Evolutionary conservation across 768 basidiomycete species (phyloP).

Genomic region (Russula vinacea): DNA sequence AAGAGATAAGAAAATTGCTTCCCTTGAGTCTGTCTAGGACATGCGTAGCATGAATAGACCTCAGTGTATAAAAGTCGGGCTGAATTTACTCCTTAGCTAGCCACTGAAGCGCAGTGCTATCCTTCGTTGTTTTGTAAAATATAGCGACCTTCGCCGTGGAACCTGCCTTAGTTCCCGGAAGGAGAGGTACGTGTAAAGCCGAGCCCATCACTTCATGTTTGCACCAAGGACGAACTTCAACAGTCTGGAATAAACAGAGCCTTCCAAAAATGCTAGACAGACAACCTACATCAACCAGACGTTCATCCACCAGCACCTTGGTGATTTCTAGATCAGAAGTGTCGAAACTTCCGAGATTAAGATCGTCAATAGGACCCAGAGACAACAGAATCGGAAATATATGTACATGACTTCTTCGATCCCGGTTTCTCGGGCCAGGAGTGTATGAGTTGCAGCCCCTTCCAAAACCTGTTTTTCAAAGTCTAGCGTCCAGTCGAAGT

Average conservation of each 20-base stretch:
- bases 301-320: constrained; percentile 51
- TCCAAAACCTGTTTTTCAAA: constrained; percentile 57
- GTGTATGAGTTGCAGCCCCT: constrained; percentile 63
- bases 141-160: constrained; percentile 42
- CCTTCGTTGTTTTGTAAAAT: constrained; percentile 45
- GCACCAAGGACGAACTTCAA: constrained; percentile 35
- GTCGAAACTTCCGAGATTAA: constrained; percentile 55
- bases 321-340: constrained; percentile 64
- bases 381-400: not conserved
- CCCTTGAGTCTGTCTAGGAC: constrained; percentile 74
- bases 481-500: constrained; percentile 77
- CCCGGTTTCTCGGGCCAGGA: constrained; percentile 52
- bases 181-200: constrained; percentile 40
- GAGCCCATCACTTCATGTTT: constrained; percentile 43
- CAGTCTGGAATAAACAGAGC: not conserved
- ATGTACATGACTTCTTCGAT: constrained; percentile 58
- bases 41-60: not conserved
- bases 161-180: constrained; percentile 30
- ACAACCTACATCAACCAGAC: constrained; percentile 45
- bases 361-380: not conserved
- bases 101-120: constrained; percentile 53
- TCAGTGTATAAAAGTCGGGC: not conserved
- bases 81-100: constrained; percentile 43
- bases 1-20: constrained; percentile 84
- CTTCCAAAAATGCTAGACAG: not conserved